These are phyloP conservation scores for Halenospora varia DNA, from an alignment of 495 filamentous ascomycete genomes.

Conservation along the genomic window DNA sequence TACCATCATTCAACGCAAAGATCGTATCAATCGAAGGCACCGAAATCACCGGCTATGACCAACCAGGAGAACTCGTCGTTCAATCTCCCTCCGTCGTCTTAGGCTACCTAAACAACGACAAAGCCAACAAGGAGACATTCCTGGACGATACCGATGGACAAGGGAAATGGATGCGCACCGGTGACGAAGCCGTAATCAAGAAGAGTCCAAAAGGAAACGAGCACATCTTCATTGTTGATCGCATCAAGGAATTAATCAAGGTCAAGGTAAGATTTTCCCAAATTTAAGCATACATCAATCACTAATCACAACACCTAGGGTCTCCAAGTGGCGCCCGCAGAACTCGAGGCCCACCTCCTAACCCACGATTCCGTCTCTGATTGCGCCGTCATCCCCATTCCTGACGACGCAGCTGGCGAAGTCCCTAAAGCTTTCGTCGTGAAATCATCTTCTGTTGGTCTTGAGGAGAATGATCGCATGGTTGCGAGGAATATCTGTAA, in stretches of 20 bases:
- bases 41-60: slow-evolving; percentile 72
- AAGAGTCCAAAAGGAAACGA: slow-evolving; percentile 59
- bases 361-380: slow-evolving; percentile 78
- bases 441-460: slow-evolving; percentile 55
- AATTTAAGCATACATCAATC: background rate
- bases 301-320: slow-evolving; percentile 45
- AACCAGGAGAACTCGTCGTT: slow-evolving; percentile 76
- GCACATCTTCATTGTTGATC: slow-evolving; percentile 80
- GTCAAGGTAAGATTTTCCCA: slow-evolving; percentile 60
- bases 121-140: slow-evolving; percentile 78
- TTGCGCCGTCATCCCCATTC: slow-evolving; percentile 78
- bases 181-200: slow-evolving; percentile 75
- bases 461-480: slow-evolving; percentile 56
- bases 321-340: slow-evolving; percentile 86
- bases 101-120: slow-evolving; percentile 82
- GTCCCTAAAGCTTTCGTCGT: slow-evolving; percentile 86
- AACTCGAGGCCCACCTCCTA: slow-evolving; percentile 85
- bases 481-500: slow-evolving; percentile 62
- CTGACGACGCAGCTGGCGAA: slow-evolving; percentile 72
- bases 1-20: slow-evolving; percentile 64
- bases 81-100: slow-evolving; percentile 73
- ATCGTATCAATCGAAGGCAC: slow-evolving; percentile 68
- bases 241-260: slow-evolving; percentile 93
- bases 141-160: slow-evolving; percentile 58
- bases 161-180: slow-evolving; percentile 75